These are phyloP conservation scores for Acidiella bohemica DNA, from an alignment of 495 filamentous ascomycete species.

Conservation along the genomic window DNA sequence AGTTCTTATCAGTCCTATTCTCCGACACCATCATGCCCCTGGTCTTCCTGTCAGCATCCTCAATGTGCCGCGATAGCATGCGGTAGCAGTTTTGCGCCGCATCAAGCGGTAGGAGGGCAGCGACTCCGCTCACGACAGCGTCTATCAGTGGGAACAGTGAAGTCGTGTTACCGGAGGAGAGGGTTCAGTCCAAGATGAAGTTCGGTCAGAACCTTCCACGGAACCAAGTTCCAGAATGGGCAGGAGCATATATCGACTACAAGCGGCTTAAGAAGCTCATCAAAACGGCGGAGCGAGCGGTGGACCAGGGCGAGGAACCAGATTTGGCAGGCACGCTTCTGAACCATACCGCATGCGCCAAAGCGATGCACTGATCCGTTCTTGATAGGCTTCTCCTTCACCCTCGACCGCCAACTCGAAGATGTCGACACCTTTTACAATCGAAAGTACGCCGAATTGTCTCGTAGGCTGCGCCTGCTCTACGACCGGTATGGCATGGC, in stretches of 20 bases:
- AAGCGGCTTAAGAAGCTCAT: conserved; percentile 91
- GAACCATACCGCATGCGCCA: too few species aligned
- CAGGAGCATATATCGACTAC: conserved; percentile 85
- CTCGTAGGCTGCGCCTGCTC: conserved; percentile 68
- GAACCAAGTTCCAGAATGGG: conserved; percentile 89
- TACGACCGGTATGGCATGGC: conserved; percentile 67
- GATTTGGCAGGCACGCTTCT: conserved; percentile 50
- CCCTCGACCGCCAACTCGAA: conserved; percentile 90
- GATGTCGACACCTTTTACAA: conserved; percentile 92
- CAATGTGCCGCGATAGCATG: too few species aligned
- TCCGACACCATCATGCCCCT: too few species aligned
- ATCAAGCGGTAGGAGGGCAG: too few species aligned
- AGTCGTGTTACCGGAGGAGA: background rate
- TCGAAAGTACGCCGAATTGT: conserved; percentile 73
- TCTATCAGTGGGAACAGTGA: background rate
- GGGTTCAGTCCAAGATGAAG: conserved; percentile 27
- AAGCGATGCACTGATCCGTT: too few species aligned
- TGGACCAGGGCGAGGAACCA: conserved; percentile 52
- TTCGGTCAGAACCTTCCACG: conserved; percentile 53
- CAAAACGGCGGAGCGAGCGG: conserved; percentile 53
- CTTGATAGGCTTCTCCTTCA: conserved; percentile 81
- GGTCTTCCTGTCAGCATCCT: too few species aligned
- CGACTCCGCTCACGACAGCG: background rate
- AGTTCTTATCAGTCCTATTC: too few species aligned
- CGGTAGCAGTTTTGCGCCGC: too few species aligned